phyloP scores from a whole-genome alignment of 176 grass and related monocot species.

The Phyllostachys edulis region DNA sequence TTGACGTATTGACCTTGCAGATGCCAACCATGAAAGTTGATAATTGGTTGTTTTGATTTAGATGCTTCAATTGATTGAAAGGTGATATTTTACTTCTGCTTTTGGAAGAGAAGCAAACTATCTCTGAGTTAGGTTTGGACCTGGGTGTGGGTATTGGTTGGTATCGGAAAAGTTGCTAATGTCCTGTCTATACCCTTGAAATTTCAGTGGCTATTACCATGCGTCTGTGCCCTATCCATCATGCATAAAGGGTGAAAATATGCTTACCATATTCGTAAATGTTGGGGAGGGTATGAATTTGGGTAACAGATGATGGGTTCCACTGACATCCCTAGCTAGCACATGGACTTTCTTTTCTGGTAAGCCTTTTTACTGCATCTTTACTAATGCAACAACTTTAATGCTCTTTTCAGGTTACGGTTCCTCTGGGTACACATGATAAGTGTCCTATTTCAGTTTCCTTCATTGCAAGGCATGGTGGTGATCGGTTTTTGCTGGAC shows the following conservation, averaged over 20 bases:
- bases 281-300: background rate
- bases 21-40: background rate
- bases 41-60: background rate
- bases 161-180: background rate
- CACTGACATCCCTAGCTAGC: background rate
- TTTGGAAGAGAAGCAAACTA: background rate
- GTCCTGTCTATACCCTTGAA: background rate
- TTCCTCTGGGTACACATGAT: constrained; percentile 73
- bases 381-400: constrained; percentile 7
- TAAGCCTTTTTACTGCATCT: background rate
- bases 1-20: background rate
- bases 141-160: background rate
- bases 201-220: constrained; percentile 13
- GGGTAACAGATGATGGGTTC: background rate
- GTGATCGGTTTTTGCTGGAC: constrained; percentile 83
- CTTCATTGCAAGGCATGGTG: constrained; percentile 79
- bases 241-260: background rate
- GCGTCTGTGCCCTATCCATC: background rate
- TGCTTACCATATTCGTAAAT: background rate
- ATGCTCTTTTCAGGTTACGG: constrained; percentile 57
- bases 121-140: constrained; percentile 12
- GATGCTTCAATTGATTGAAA: background rate
- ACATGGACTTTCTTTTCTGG: background rate
- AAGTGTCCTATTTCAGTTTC: constrained; percentile 92
- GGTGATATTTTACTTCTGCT: background rate